Conservation (phyloP, 2,329 filamentous ascomycete genomes). For the Pyrenophora tritici-repentis region DNA sequence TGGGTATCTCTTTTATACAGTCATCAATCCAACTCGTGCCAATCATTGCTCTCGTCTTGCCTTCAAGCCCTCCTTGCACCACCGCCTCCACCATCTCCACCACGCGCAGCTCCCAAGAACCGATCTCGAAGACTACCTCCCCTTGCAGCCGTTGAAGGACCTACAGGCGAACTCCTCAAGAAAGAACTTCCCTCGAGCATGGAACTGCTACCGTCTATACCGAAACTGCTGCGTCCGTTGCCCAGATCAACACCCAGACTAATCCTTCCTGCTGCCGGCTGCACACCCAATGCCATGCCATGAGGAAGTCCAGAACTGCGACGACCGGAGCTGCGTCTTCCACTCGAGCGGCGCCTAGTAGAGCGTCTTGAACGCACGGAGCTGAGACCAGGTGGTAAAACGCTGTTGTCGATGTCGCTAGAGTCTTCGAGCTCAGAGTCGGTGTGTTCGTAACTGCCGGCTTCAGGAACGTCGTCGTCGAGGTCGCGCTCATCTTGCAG, state of each 20-base stretch:
- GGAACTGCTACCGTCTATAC: constrained; percentile 44
- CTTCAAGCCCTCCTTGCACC: constrained; percentile 18
- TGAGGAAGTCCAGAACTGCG: constrained; percentile 24
- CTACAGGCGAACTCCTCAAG: constrained; percentile 40
- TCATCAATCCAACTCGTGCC: neutral
- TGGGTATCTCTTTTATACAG: constrained; percentile 8
- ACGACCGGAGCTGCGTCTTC: constrained; percentile 26
- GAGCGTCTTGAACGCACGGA: constrained; percentile 28
- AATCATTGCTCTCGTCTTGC: neutral
- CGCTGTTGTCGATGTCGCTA: constrained; percentile 31
- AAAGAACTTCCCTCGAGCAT: constrained; percentile 46
- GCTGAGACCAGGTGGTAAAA: constrained; percentile 20
- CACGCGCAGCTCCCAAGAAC: constrained; percentile 31
- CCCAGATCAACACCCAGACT: constrained; percentile 30
- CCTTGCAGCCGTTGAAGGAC: constrained; percentile 30
- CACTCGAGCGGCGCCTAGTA: constrained; percentile 27
- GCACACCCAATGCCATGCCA: constrained; percentile 8
- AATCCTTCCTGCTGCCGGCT: constrained; percentile 12
- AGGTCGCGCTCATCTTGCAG: constrained; percentile 56
- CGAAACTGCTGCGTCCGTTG: constrained; percentile 36
- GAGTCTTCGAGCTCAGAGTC: constrained; percentile 57
- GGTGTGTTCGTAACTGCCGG: constrained; percentile 60
- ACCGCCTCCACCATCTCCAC: constrained; percentile 18
- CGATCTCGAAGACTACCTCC: constrained; percentile 36
- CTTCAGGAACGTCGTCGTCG: constrained; percentile 59